Conservation (phyloP, 768 basidiomycete genomes). For the Coprinellus micaceus region DNA sequence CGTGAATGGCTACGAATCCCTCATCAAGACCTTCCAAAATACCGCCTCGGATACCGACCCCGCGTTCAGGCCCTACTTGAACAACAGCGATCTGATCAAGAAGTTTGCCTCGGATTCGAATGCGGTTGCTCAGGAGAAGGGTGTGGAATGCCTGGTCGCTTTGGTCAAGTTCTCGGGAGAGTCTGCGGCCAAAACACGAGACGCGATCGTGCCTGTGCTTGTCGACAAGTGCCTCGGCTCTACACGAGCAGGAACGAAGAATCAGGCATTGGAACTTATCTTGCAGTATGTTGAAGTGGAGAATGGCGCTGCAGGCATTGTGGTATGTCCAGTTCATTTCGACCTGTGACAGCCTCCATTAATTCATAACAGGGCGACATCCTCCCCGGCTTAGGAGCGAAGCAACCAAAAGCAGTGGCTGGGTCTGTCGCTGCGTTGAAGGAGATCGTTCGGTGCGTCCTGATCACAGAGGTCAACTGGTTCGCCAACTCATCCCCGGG, state of each 20-base stretch:
- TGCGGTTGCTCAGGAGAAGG: conserved; percentile 97
- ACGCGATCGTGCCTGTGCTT: conserved; percentile 80
- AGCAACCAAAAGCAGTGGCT: conserved; percentile 92
- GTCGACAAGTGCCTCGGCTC: conserved; percentile 97
- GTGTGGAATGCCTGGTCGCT: conserved; percentile 81
- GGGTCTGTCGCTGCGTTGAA: conserved; percentile 73
- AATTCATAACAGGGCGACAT: conserved; percentile 60
- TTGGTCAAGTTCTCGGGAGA: conserved; percentile 92
- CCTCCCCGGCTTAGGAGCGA: conserved; percentile 80
- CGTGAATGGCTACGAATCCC: conserved; percentile 84
- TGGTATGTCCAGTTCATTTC: conserved; percentile 57
- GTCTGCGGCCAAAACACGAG: conserved; percentile 75
- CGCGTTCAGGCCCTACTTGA: conserved; percentile 85
- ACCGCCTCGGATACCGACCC: conserved; percentile 93
- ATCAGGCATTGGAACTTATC: conserved; percentile 78
- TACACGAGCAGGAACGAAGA: conserved; percentile 84
- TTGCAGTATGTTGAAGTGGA: conserved; percentile 93
- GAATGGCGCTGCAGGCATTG: conserved; percentile 80
- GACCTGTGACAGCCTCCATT: conserved; percentile 17
- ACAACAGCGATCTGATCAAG: conserved; percentile 74
- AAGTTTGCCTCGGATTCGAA: conserved; percentile 89
- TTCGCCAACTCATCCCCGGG: neutral
- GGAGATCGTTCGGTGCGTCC: conserved; percentile 76
- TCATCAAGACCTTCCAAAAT: conserved; percentile 82
- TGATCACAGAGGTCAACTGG: neutral